Evolutionary conservation across 2,329 filamentous ascomycete genomes (phyloP), one percentile per base, ranked within the genome.

Genomic region (Orbilia blumenaviensis): DNA sequence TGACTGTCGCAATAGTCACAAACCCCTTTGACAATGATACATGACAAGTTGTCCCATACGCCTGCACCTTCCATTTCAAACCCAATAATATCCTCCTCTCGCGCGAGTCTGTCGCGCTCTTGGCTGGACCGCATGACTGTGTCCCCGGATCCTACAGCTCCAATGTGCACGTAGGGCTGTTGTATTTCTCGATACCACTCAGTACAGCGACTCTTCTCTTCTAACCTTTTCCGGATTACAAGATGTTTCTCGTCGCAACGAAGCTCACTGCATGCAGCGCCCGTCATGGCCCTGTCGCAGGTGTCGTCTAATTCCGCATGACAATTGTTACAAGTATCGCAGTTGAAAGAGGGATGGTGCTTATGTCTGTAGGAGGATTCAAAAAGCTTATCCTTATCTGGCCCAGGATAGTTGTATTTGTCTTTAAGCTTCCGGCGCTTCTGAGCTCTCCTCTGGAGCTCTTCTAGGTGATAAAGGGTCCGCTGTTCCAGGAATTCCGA

Each of bases 1-100:
- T 84, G 83, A 21, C 82, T 81, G 67, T 84, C 83, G 0, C 82
- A 81, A 44, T 84, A 85, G 78, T 85, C 81, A 34, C 82, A 84
- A 0, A 84, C 81, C 1, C 84, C 83, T 73, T 80, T 82, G 61
- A 82, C 80, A 32, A 81, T 60, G 2, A 82, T 77, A 21, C 77
- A 81, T 1, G 80, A 80, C 3, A 81, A 48, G n/a, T 78, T 76
- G 23, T 83, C 81, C 81, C 81, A 83, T 1, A 82, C 78, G 2
- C 82, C 83, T 0, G 81, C 82, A 1, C 80, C 80, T 63, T 84
- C 82, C 81, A 83, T 83, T 41, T 83, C 82, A 34, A 82, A 82
- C 8, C 46, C 80, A 38, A 81, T 80, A 14, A 81, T 76, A 0
- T 78, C 60, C 2, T 81, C 76, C 25, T 77, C 50, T 12, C 62